Base-by-base conservation (phyloP, 495 filamentous ascomycete species). In the Chaetomium cochliodes region DNA sequence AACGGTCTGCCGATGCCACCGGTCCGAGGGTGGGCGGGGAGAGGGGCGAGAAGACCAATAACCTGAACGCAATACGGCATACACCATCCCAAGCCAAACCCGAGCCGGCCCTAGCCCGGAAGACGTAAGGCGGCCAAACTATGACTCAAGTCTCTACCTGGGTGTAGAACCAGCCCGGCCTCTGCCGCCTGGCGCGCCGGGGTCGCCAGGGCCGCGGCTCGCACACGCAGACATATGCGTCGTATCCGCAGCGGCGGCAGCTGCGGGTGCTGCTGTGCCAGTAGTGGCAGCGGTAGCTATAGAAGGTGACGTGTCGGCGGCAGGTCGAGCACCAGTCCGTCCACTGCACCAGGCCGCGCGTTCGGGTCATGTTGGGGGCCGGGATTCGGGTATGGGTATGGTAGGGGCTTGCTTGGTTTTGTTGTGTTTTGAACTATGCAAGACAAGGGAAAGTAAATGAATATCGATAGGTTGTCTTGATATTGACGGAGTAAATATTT, bases 261-360 rank as follows among this genome's bases (percentile, higher is more conserved):
- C 26, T 5, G 60, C 42, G 30, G 13, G 59, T 20, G 8, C 23
- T n/a, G 12, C 61, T 52, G 22, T 57, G 52, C 13, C 23, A 55
- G 25, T 55, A 30, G 50, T 16, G 53, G 51, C 61, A 37, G 0
- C 41, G 52, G 25, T 30, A 58, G 44, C 42, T 42, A 44, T 64
- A 58, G 54, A 64, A 64, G 3, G 54, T 58, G n/a, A 57, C 62
- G 26, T 58, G 41, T 11, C 54, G 53, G 12, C 26, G 53, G 44
- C 62, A 64, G 20, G 39, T 39, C 11, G 62, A 30, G 9, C 62
- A 64, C 53, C 53, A 64, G 53, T 51, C 62, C n/a, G 15, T 44
- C 62, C 62, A 55, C 22, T 63, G 18, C 2, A 30, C 5, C 25
- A 25, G 46, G 9, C 55, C 25, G 39, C 60, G 20, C 8, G 60